phyloP scores from a whole-genome alignment of 148 eudicot genomes.

The Rhododendron ovatum region DNA sequence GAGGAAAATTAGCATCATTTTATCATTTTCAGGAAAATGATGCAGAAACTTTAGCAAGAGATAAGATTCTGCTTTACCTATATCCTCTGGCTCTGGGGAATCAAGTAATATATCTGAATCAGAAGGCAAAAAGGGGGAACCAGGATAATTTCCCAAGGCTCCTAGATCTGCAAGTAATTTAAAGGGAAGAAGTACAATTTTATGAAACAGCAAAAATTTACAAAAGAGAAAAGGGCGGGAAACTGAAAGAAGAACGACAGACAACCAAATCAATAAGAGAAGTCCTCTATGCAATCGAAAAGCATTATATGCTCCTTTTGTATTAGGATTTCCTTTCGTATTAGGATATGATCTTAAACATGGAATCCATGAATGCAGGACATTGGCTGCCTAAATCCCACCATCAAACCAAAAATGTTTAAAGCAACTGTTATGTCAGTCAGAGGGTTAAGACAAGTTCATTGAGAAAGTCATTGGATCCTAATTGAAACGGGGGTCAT shows the following conservation, averaged over 20 bases:
- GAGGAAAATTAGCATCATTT: neutral
- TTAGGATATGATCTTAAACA: neutral
- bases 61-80: slow-evolving; percentile 36
- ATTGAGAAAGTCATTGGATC: neutral
- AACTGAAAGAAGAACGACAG: neutral
- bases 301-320: neutral
- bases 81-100: slow-evolving; percentile 9
- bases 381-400: neutral
- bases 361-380: neutral
- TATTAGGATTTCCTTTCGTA: neutral
- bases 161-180: slow-evolving; percentile 70
- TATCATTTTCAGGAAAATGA: neutral
- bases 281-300: neutral
- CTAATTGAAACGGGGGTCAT: neutral
- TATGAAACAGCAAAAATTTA: neutral
- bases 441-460: neutral
- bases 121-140: slow-evolving; percentile 89
- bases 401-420: neutral
- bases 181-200: neutral
- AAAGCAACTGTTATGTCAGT: neutral
- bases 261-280: neutral
- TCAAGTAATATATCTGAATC: slow-evolving; percentile 59
- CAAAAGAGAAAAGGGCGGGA: neutral
- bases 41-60: neutral
- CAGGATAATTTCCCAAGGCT: slow-evolving; percentile 91